Percentiles rank a stretch among this genome's conserved stretches.
phyloP scores from a whole-genome alignment of 306 rosid genomes.

The Cucumis melo region DNA sequence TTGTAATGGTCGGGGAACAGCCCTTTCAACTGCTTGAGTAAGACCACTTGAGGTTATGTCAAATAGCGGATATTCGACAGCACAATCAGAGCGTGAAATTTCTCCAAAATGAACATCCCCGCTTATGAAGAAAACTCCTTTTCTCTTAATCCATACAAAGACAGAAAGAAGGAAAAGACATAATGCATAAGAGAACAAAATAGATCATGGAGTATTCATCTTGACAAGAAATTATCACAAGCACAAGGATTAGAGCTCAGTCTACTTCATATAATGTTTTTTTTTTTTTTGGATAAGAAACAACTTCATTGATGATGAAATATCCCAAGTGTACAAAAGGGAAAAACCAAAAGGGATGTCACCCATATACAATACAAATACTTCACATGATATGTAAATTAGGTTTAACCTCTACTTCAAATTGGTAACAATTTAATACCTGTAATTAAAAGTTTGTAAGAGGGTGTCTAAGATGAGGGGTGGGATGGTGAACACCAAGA shows the following conservation, averaged over 20 bases:
- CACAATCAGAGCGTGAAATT: constrained; percentile 67
- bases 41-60: constrained; percentile 73
- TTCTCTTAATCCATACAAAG: constrained; percentile 34
- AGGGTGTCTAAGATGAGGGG: too few species aligned
- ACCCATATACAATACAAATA: too few species aligned
- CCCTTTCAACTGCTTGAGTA: constrained; percentile 61
- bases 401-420: background rate
- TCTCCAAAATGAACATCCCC: constrained; percentile 94
- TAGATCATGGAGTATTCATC: too few species aligned
- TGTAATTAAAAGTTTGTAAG: background rate
- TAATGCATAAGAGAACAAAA: background rate
- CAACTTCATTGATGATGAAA: too few species aligned
- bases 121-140: constrained; percentile 58
- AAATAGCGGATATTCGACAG: constrained; percentile 53
- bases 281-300: background rate
- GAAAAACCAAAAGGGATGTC: too few species aligned
- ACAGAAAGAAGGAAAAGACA: background rate
- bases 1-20: constrained; percentile 34
- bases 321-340: too few species aligned
- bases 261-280: background rate
- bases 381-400: too few species aligned
- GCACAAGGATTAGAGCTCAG: too few species aligned
- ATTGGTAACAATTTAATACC: background rate
- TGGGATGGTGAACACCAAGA: too few species aligned
- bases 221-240: too few species aligned